A percentile compares a stretch with the other conserved stretches of the same genome.
These are phyloP conservation scores for Penicillium cosmopolitanum DNA, from an alignment of 495 filamentous ascomycete species.

Conservation along the genomic window DNA sequence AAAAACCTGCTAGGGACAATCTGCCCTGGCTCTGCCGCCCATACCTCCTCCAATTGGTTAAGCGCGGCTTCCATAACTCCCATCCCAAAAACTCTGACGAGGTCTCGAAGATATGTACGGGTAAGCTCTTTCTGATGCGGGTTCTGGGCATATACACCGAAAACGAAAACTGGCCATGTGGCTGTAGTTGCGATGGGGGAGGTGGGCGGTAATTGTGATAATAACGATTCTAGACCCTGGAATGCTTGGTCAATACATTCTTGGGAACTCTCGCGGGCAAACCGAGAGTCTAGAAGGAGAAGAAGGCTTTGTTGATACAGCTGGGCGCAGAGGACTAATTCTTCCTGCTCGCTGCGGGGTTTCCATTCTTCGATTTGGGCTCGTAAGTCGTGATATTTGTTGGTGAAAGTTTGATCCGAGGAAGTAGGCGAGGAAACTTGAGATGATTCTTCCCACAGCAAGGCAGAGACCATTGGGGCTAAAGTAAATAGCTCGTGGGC, in stretches of 20 bases:
- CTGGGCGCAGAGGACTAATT: conserved; percentile 18
- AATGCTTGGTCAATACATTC: conserved; percentile 15
- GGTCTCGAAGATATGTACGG: conserved; percentile 12
- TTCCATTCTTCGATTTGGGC: conserved; percentile 13
- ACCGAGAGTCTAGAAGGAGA: conserved; percentile 18
- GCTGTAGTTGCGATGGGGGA: conserved; percentile 22
- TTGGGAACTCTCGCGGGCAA: neutral
- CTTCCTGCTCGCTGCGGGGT: conserved; percentile 13
- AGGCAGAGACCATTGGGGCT: conserved; percentile 12
- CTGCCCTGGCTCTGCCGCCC: conserved; percentile 7
- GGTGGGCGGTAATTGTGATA: conserved; percentile 17
- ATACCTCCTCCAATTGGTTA: conserved; percentile 17
- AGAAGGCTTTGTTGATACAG: conserved; percentile 24
- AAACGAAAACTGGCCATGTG: conserved; percentile 23
- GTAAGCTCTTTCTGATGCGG: conserved; percentile 9
- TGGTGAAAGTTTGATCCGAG: neutral
- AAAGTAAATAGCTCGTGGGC: conserved; percentile 21
- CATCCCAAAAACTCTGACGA: conserved; percentile 20
- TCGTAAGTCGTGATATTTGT: conserved; percentile 10
- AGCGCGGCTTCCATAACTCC: conserved; percentile 23
- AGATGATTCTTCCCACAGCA: conserved; percentile 9
- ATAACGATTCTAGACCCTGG: conserved; percentile 4
- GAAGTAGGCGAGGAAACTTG: neutral
- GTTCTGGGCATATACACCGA: conserved; percentile 13
- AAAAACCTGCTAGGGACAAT: conserved; percentile 18